Evolutionary conservation across 805 yeast species (phyloP).

Genomic region (Ogataea ramenticola): DNA sequence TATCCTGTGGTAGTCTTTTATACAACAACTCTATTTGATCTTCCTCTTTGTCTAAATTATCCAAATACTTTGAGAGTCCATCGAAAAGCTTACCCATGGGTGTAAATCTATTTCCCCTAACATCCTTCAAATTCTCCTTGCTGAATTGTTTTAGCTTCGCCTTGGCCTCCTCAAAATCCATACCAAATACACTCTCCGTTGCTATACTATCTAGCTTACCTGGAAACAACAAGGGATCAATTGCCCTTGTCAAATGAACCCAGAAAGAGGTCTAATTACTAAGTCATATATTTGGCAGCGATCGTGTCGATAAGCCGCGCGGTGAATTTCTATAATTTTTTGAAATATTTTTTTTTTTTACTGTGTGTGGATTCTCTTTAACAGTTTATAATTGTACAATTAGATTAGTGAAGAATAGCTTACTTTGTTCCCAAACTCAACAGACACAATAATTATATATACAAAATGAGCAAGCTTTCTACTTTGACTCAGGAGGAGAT

Average conservation of each 20-base stretch:
- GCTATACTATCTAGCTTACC: too few relatives aligned
- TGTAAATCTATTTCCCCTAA: slow-evolving; percentile 18
- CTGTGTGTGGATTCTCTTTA: background rate
- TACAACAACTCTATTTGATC: slow-evolving; percentile 6
- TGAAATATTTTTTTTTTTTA: background rate
- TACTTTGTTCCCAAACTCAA: too few relatives aligned
- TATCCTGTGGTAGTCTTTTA: slow-evolving; percentile 2
- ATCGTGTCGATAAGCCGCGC: slow-evolving; percentile 1
- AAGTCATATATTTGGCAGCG: background rate
- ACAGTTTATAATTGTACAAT: too few relatives aligned
- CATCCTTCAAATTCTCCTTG: slow-evolving; percentile 13
- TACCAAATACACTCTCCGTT: too few relatives aligned
- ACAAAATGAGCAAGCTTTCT: slow-evolving; percentile 19
- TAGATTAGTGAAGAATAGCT: too few relatives aligned
- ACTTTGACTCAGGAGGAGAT: slow-evolving; percentile 62
- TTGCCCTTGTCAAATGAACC: too few relatives aligned
- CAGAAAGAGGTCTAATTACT: too few relatives aligned
- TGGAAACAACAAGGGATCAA: too few relatives aligned
- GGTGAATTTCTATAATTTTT: background rate
- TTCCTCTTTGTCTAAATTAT: background rate
- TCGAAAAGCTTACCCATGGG: slow-evolving; percentile 27
- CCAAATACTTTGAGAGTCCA: slow-evolving; percentile 14
- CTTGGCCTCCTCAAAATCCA: slow-evolving; percentile 12
- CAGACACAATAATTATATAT: too few relatives aligned
- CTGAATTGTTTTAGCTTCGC: slow-evolving; percentile 16